These are phyloP conservation scores for Boletellus emodensis DNA, from an alignment of 768 basidiomycete genomes.

Conservation along the genomic window DNA sequence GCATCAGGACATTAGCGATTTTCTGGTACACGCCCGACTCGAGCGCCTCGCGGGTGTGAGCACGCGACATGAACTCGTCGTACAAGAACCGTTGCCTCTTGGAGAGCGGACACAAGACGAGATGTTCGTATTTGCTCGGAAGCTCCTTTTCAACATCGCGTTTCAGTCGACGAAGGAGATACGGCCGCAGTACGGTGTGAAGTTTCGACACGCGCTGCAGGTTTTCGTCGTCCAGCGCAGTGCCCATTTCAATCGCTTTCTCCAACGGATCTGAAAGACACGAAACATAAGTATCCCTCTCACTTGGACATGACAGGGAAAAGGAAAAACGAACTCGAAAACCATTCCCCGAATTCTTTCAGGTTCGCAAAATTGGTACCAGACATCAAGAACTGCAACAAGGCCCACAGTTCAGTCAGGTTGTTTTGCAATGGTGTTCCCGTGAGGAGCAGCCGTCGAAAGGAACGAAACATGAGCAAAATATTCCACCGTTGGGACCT, in stretches of 20 bases:
- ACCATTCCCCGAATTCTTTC: constrained; percentile 95
- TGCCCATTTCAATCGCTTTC: constrained; percentile 86
- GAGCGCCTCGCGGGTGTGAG: constrained; percentile 77
- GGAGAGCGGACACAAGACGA: constrained; percentile 82
- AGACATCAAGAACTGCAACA: constrained; percentile 92
- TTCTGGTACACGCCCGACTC: constrained; percentile 84
- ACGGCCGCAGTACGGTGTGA: constrained; percentile 94
- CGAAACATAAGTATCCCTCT: background rate
- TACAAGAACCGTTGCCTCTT: constrained; percentile 94
- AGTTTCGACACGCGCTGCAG: constrained; percentile 80
- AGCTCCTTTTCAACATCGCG: constrained; percentile 96
- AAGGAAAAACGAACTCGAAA: constrained; percentile 67
- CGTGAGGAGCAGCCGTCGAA: constrained; percentile 83
- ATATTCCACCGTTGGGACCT: constrained; percentile 92
- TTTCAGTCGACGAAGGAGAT: constrained; percentile 92
- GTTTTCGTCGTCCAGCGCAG: constrained; percentile 72
- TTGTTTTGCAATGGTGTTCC: constrained; percentile 98
- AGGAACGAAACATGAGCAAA: constrained; percentile 81
- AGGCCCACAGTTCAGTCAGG: constrained; percentile 90
- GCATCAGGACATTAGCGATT: constrained; percentile 95
- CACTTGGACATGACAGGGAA: background rate
- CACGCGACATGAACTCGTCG: constrained; percentile 92
- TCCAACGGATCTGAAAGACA: constrained; percentile 77
- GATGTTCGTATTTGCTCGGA: constrained; percentile 90
- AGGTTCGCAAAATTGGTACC: constrained; percentile 85